phyloP scores from a whole-genome alignment of 176 grass and related monocot genomes.

The Carex myosuroides region DNA sequence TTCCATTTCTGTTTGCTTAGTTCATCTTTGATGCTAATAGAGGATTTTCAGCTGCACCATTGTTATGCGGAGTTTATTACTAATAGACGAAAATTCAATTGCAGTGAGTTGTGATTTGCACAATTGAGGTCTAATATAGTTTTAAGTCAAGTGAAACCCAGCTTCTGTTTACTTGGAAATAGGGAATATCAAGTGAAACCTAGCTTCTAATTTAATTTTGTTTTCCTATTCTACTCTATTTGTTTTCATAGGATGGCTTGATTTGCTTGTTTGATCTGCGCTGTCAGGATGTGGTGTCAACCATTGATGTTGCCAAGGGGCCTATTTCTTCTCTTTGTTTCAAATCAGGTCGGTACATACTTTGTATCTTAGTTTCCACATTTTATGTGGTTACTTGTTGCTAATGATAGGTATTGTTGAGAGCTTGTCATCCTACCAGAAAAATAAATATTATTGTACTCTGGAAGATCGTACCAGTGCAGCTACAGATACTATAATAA shows the following conservation, averaged over 20 bases:
- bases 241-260: conserved; percentile 52
- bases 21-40: neutral
- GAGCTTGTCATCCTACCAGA: neutral
- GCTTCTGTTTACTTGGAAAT: neutral
- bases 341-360: conserved; percentile 52
- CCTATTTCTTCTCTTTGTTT: conserved; percentile 81
- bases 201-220: conserved; percentile 2
- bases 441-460: neutral
- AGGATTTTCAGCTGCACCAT: neutral
- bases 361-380: neutral
- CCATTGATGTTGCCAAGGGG: conserved; percentile 44
- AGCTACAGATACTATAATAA: neutral
- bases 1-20: no score
- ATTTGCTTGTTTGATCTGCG: conserved; percentile 92
- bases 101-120: neutral
- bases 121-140: neutral
- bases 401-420: neutral
- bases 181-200: neutral
- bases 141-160: neutral
- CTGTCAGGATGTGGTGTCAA: conserved; percentile 58
- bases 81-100: neutral
- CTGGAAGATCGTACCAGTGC: neutral
- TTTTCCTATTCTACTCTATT: neutral
- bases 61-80: neutral
- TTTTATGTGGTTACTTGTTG: neutral